Conservation (phyloP, 2,329 filamentous ascomycete genomes). For the Trichoderma brevicompactum region DNA sequence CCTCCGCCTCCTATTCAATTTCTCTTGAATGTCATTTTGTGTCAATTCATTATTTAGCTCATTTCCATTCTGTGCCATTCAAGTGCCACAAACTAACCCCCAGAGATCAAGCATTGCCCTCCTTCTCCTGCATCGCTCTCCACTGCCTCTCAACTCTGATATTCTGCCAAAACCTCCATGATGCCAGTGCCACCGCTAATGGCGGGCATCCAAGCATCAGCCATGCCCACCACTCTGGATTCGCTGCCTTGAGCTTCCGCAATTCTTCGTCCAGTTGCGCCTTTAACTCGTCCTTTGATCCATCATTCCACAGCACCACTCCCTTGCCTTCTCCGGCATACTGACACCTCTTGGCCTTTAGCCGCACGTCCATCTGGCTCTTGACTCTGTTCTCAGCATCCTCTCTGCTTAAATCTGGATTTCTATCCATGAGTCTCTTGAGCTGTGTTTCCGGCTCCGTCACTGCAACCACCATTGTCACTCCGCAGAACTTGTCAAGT, state of each 20-base stretch:
- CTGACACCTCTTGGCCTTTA: conserved; percentile 78
- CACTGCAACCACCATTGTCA: conserved; percentile 85
- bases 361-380: conserved; percentile 83
- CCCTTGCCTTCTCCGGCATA: conserved; percentile 67
- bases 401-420: conserved; percentile 77
- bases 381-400: conserved; percentile 85
- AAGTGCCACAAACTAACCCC: not conserved
- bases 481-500: conserved; percentile 83
- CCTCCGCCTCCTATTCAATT: not conserved
- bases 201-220: conserved; percentile 72
- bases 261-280: conserved; percentile 70
- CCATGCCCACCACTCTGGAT: conserved; percentile 85
- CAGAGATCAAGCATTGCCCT: conserved; percentile 34
- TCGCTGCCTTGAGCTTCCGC: conserved; percentile 61
- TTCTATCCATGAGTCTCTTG: conserved; percentile 72
- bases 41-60: not conserved
- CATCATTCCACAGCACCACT: conserved; percentile 90
- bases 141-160: conserved; percentile 70
- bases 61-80: not conserved
- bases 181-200: conserved; percentile 67
- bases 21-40: not conserved
- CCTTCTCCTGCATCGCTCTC: conserved; percentile 60
- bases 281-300: conserved; percentile 70
- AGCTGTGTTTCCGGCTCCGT: conserved; percentile 81
- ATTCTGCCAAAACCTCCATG: conserved; percentile 76